Percentiles rank a stretch among this genome's conserved stretches.
These are phyloP conservation scores for Fraxinus anomala DNA, from an alignment of 257 asterid species.

Conservation along the genomic window DNA sequence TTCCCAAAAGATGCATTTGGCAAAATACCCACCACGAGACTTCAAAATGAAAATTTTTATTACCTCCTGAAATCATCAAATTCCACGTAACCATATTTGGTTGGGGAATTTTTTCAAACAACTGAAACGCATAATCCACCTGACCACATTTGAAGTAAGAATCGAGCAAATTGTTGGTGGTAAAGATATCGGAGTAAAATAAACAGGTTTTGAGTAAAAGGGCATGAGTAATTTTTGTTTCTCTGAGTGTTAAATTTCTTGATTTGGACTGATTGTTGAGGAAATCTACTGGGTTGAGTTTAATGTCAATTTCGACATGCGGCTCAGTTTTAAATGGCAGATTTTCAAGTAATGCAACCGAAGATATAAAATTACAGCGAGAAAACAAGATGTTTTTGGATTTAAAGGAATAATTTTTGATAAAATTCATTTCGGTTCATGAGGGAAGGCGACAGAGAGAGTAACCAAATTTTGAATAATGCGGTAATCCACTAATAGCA, in stretches of 20 bases:
- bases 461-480: constrained; percentile 5
- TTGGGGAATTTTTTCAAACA: constrained; percentile 63
- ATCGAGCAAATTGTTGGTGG: constrained; percentile 48
- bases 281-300: constrained; percentile 30
- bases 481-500: constrained; percentile 7
- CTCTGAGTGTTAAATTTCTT: constrained; percentile 33
- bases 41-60: constrained; percentile 45
- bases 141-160: constrained; percentile 43
- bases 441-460: not conserved
- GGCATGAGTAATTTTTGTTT: constrained; percentile 54
- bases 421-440: constrained; percentile 45
- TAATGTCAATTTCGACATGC: constrained; percentile 23
- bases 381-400: constrained; percentile 23
- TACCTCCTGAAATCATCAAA: constrained; percentile 59
- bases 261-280: constrained; percentile 41
- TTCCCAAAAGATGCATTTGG: constrained; percentile 47
- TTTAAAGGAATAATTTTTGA: constrained; percentile 27
- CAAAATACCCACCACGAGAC: constrained; percentile 62
- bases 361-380: constrained; percentile 34
- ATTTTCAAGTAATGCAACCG: constrained; percentile 30
- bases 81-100: constrained; percentile 65
- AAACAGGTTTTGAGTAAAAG: constrained; percentile 40
- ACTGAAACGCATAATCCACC: constrained; percentile 47
- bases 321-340: constrained; percentile 20
- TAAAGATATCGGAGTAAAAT: constrained; percentile 31